phyloP scores from a whole-genome alignment of 192 early-diverging fungal species.

The Backusella sp. region DNA sequence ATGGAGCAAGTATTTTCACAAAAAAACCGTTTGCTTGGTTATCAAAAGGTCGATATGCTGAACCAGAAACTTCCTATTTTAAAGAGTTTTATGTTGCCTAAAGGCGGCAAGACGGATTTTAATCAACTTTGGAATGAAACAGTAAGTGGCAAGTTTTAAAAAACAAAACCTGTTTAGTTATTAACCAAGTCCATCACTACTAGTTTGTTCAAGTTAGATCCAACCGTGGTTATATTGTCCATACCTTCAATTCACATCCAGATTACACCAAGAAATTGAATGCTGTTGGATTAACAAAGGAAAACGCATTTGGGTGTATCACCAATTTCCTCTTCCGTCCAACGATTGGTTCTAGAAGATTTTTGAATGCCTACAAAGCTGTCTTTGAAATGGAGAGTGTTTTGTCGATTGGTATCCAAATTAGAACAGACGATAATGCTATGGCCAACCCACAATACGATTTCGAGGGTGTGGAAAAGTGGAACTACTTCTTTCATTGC shows the following conservation, averaged over 20 bases:
- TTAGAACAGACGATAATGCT: constrained; percentile 39
- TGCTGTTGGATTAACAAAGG: constrained; percentile 34
- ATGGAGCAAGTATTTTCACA: constrained; percentile 23
- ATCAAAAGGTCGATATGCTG: constrained; percentile 25
- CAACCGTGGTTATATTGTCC: constrained; percentile 42
- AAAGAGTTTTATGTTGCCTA: constrained; percentile 21
- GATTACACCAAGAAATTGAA: constrained; percentile 28
- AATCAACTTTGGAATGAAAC: constrained; percentile 31
- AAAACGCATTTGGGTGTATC: constrained; percentile 44
- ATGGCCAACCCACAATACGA: constrained; percentile 39
- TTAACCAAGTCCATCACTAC: not conserved
- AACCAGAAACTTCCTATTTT: constrained; percentile 28
- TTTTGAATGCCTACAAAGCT: constrained; percentile 35
- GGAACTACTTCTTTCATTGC: constrained; percentile 39
- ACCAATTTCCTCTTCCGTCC: constrained; percentile 44
- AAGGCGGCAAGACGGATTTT: constrained; percentile 33
- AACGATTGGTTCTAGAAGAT: constrained; percentile 31
- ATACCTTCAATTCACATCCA: constrained; percentile 36
- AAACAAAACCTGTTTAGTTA: not conserved
- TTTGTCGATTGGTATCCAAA: constrained; percentile 44
- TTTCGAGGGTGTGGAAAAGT: constrained; percentile 30
- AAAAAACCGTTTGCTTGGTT: constrained; percentile 14
- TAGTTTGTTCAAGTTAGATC: constrained; percentile 37
- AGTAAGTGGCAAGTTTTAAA: constrained; percentile 1
- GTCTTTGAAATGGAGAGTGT: constrained; percentile 37